Evolutionary conservation across 2,329 filamentous ascomycete species (phyloP).

Genomic region (Xylaria arbuscula): DNA sequence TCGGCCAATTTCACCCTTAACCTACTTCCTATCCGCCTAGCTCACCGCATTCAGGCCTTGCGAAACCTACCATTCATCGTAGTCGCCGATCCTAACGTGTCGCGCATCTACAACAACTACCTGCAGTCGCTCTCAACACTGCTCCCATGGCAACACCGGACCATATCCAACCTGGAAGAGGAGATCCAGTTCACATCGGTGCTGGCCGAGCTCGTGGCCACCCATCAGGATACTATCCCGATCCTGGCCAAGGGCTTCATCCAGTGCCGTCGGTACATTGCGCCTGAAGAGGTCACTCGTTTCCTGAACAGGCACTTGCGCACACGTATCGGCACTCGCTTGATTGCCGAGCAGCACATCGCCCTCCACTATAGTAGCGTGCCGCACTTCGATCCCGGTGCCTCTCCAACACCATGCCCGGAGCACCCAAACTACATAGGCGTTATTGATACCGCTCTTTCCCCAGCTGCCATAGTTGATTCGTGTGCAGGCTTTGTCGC

Average conservation of each 20-base stretch:
- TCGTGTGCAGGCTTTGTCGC: conserved; percentile 90
- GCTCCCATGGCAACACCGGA: conserved; percentile 78
- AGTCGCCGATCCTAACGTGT: conserved; percentile 96
- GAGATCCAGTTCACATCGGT: conserved; percentile 93
- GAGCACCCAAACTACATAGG: conserved; percentile 81
- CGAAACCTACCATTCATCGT: conserved; percentile 97
- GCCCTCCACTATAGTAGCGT: conserved; percentile 81
- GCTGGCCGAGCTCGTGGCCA: conserved; percentile 93
- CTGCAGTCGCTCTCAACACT: conserved; percentile 91
- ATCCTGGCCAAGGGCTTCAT: conserved; percentile 91
- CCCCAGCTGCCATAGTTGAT: conserved; percentile 83
- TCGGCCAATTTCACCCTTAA: conserved; percentile 97
- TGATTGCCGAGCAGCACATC: conserved; percentile 97
- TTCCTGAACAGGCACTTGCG: conserved; percentile 95
- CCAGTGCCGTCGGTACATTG: conserved; percentile 92
- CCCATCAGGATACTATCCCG: conserved; percentile 93
- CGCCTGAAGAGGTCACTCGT: conserved; percentile 80
- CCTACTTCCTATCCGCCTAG: conserved; percentile 89
- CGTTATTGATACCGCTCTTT: conserved; percentile 91
- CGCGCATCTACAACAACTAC: conserved; percentile 95
- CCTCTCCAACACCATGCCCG: conserved; percentile 62
- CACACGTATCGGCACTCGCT: conserved; percentile 89
- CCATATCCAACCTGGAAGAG: conserved; percentile 81
- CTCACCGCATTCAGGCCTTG: conserved; percentile 91
- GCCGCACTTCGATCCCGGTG: conserved; percentile 72